Evolutionary conservation across 192 early-diverging fungal genomes (phyloP).

Genomic region (Backusella australiensis): DNA sequence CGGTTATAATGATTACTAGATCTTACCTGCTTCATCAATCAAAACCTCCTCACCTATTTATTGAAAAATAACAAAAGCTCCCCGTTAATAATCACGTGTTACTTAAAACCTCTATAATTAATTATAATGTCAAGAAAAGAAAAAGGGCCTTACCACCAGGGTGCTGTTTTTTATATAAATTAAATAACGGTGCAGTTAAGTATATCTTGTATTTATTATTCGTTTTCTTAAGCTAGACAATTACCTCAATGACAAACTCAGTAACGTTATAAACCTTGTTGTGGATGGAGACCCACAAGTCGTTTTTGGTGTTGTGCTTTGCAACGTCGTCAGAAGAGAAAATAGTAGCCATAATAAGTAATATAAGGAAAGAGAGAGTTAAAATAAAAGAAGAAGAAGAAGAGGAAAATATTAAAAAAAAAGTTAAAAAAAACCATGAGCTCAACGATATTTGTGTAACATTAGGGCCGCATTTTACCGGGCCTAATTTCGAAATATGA

Average conservation of each 20-base stretch:
- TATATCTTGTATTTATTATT: not conserved
- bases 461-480: not conserved
- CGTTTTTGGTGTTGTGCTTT: conserved; percentile 63
- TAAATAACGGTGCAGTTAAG: not conserved
- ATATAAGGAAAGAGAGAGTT: not conserved
- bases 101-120: not conserved
- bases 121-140: not conserved
- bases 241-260: conserved; percentile 71
- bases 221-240: not conserved
- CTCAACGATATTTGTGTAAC: not conserved
- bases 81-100: not conserved
- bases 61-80: not conserved
- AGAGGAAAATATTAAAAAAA: not conserved
- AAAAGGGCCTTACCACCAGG: conserved; percentile 57
- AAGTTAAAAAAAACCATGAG: not conserved
- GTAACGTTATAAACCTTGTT: conserved; percentile 79
- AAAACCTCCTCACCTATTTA: conserved; percentile 89
- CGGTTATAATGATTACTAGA: not conserved
- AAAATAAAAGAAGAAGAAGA: not conserved
- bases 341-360: conserved; percentile 10
- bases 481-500: not conserved
- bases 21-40: conserved; percentile 79
- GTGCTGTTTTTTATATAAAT: conserved; percentile 54
- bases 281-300: conserved; percentile 78
- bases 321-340: conserved; percentile 64